phyloP scores from a whole-genome alignment of 345 rosid genomes.

The Melastoma malabathricum region DNA sequence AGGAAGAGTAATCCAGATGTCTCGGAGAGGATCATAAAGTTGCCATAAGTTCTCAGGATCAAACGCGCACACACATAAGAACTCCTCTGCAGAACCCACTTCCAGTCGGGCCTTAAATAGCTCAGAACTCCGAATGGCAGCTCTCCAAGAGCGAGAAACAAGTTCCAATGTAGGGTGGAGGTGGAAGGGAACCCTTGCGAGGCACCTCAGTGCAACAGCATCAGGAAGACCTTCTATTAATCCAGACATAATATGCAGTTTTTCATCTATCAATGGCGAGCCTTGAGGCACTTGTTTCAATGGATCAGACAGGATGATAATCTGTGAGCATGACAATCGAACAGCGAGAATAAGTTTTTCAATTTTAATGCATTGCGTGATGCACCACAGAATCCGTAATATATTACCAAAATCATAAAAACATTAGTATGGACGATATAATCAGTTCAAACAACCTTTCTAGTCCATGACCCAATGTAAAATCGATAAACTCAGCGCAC shows the following conservation, averaged over 20 bases:
- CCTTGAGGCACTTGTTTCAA: no score
- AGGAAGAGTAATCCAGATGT: slow-evolving; percentile 86
- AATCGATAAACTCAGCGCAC: no score
- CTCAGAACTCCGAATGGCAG: slow-evolving; percentile 59
- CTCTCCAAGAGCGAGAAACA: slow-evolving; percentile 92
- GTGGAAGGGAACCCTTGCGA: slow-evolving; percentile 74
- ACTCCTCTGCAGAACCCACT: slow-evolving; percentile 52
- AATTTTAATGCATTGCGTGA: no score
- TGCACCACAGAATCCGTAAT: no score
- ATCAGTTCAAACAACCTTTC: no score
- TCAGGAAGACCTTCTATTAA: slow-evolving; percentile 90
- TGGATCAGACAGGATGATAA: no score
- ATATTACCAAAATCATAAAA: no score
- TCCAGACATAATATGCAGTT: slow-evolving; percentile 55
- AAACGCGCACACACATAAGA: slow-evolving; percentile 73
- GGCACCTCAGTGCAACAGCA: slow-evolving; percentile 81
- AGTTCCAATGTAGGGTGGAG: slow-evolving; percentile 66
- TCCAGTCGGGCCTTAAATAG: slow-evolving; percentile 67
- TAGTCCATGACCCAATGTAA: no score
- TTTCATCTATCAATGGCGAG: slow-evolving; percentile 20
- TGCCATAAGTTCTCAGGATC: slow-evolving; percentile 97
- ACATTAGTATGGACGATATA: no score
- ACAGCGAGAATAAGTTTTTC: neutral
- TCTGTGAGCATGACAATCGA: neutral
- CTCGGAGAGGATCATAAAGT: slow-evolving; percentile 67